Evolutionary conservation across 73 alveolate species (phyloP), one percentile per base, ranked within the genome.

Genomic region (Blepharisma stoltei): DNA sequence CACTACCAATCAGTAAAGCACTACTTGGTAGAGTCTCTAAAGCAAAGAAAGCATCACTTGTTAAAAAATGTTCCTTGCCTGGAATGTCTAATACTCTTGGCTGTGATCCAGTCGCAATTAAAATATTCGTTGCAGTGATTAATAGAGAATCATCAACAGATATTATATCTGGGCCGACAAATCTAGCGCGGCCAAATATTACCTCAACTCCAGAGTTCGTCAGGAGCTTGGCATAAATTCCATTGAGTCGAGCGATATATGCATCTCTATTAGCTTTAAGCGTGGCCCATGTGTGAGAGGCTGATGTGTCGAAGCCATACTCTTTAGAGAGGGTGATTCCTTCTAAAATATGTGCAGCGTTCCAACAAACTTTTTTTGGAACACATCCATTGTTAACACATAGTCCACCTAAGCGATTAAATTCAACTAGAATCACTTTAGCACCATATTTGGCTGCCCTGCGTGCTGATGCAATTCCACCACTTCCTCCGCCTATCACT

Each of bases 401-500:
- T 20, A 98, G 94, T 8, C 99, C 99, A 54, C 99, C 99, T 60
- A 95, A 81, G 32, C 90, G 94, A 70, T 90, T 77, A 54, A 97
- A 97, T 49, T 92, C 98, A 25, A 92, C 87, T 48, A 92, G 71
- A 32, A 93, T 95, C 20, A 90, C 94, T 68, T 84, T 89, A 54
- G 73, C 81, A 68, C 90, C 90, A 68, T 79, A 79, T 54, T 81
- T 55, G 21, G 97, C 92, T 0, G 99, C 98, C 60, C 96, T 91
- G 70, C 90, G 86, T 76, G 98, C 93, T 52, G 96, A 91, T 11
- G 99, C 99, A 71, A 92, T 78, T 54, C 99, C 99, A 14, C 99
- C 99, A 6, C 97, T 87, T 78, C 99, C 99, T 37, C 99, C 99
- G 8, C 99, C 99, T 8, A 97, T 95, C 67, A 97, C 94, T 32